Base-by-base conservation (phyloP, 2,329 filamentous ascomycete species). In the Ambrosiella beaveri region DNA sequence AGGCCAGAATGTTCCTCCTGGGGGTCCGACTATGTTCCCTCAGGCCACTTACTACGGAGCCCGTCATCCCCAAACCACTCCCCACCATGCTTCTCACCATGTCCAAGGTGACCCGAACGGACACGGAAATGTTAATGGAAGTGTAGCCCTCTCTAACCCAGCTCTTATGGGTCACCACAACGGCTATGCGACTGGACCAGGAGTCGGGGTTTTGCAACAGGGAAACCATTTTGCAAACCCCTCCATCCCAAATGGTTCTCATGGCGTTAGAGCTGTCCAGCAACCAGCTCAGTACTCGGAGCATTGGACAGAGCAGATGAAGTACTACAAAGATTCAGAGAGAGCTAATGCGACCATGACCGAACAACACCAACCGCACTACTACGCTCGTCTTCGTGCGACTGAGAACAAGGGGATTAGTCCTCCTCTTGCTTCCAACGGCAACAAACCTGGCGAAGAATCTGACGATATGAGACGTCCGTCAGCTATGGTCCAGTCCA, bases 301-400 rank as follows among this genome's bases (percentile, higher is more conserved):
- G 64, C 86, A 95, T 69, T 97, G 90, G 90, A 82, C 85, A 63
- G 85, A 93, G 67, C 93, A 98, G 71, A 71, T 95, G 63, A 82
- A 86, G 62, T 73, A 90, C 65, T 85, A 84, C 62, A 86, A 90
- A 63, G 85, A 88, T 62, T 81, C 87, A 65, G 87, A 79, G 74
- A 82, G 74, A 73, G 82, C 75, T 71, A 85, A 77, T 77, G 79
- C 68, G 73, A 87, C 76, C 76, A 93, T 82, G 80, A 78, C 74
- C 6, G 80, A 83, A 52, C 77, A 81, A 63, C 77, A 80, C 64
- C 77, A 81, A 62, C 79, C 80, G 3, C 80, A 84, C 65, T 82
- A 82, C 69, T 90, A 91, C 68, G 86, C 85, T 12, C 73, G 84
- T 62, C 77, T 81, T 27, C 84, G 85, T 66, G 83, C 84, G 1